Evolutionary conservation across 106 monocot genomes (phyloP).

Genomic region (Narthecium ossifragum): DNA sequence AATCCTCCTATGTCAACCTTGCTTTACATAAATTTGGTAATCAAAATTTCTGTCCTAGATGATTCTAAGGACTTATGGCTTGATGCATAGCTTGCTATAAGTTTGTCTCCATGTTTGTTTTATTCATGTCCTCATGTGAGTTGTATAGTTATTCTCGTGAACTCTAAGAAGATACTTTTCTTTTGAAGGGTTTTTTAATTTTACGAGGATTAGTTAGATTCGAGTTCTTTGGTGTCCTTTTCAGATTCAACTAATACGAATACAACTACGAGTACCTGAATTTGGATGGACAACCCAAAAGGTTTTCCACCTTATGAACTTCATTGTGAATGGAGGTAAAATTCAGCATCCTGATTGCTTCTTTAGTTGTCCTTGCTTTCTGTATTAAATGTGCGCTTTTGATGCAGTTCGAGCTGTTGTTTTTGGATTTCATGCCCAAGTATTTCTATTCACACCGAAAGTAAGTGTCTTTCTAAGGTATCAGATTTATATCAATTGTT

Average conservation of each 20-base stretch:
- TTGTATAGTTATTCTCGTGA: background rate
- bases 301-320: constrained; percentile 94
- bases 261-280: constrained; percentile 80
- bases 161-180: background rate
- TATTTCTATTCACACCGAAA: constrained; percentile 77
- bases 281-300: constrained; percentile 96
- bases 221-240: background rate
- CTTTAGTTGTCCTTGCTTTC: background rate
- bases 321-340: constrained; percentile 89
- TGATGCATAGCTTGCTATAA: background rate
- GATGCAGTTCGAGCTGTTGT: constrained; percentile 74
- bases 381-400: constrained; percentile 8
- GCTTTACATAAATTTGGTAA: too few relatives aligned
- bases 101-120: background rate
- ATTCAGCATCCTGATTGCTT: background rate
- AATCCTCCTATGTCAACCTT: too few relatives aligned
- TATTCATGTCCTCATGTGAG: background rate
- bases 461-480: too few relatives aligned
- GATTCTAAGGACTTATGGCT: too few relatives aligned
- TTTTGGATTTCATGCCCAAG: constrained; percentile 74
- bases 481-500: too few relatives aligned
- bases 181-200: background rate
- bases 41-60: too few relatives aligned
- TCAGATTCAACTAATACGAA: constrained; percentile 75
- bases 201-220: background rate